Conservation (phyloP, 495 filamentous ascomycete species). For the Penicillium roqueforti region DNA sequence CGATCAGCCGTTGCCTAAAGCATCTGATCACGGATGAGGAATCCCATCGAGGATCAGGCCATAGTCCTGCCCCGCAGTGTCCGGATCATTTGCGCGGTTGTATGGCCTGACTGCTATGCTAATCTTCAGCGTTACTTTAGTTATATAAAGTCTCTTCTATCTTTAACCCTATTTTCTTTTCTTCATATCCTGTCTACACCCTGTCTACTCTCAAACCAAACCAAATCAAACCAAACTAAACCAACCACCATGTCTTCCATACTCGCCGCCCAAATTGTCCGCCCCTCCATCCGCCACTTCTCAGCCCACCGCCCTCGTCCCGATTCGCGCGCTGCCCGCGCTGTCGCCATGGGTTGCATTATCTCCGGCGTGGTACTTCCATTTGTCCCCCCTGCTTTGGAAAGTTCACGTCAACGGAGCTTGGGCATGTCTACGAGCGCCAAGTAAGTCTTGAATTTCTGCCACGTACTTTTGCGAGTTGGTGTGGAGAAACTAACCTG, state of each 20-base stretch:
- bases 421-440: slow-evolving; percentile 33
- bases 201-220: neutral
- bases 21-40: slow-evolving; percentile 13
- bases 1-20: slow-evolving; percentile 1
- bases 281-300: slow-evolving; percentile 43
- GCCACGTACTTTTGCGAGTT: neutral
- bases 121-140: neutral
- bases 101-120: slow-evolving; percentile 23
- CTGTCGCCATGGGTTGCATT: slow-evolving; percentile 39
- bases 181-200: no score
- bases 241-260: slow-evolving; percentile 26
- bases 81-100: slow-evolving; percentile 18
- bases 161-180: neutral
- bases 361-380: slow-evolving; percentile 42
- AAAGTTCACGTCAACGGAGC: slow-evolving; percentile 40
- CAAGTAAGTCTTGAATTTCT: slow-evolving; percentile 29
- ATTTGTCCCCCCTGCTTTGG: slow-evolving; percentile 44
- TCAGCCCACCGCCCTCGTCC: slow-evolving; percentile 41
- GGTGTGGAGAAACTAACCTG: slow-evolving; percentile 1
- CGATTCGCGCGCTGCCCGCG: slow-evolving; percentile 36
- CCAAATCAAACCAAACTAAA: neutral
- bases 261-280: slow-evolving; percentile 26
- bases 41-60: slow-evolving; percentile 15
- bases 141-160: neutral
- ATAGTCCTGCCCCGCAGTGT: slow-evolving; percentile 16